Evolutionary conservation across 1,284 basidiomycete genomes (phyloP), one percentile per base, ranked within the genome.

Genomic region (Moniliophthora roreri): DNA sequence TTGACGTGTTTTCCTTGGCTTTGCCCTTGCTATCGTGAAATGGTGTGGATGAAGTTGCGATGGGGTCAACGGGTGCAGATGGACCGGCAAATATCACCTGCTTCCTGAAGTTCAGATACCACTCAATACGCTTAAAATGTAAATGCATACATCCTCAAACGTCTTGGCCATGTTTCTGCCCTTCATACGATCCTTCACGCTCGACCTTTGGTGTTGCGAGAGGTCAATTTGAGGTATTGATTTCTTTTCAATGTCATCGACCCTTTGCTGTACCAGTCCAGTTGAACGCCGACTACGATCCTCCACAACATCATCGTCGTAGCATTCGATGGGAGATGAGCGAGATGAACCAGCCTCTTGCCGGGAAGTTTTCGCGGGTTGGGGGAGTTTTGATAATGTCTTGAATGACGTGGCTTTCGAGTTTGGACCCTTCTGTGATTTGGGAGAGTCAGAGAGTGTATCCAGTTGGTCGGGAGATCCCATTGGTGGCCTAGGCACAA

Each of bases 41-140:
- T 21, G 42, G n/a, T 11, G 50, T 49, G 3, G 47, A 23, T 13
- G 53, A 40, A 9, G 53, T 55, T 35, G 53, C 53, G 26, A 51
- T 28, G 7, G 53, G 28, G 35, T 55, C 53, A 18, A 32, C n/a
- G 28, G 23, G 20, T 26, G 18, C 18, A 38, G 5, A 24, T 9
- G 15, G 35, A 34, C 16, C 16, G 39, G 39, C 16, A 9, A 16
- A 2, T 16, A 16, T n/a, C n/a, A n/a, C n/a, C 16, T 40, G 39
- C 10, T 18, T 10, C 10, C 9, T 18, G n/a, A 46, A n/a, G n/a
- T n/a, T n/a, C n/a, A n/a, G n/a, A n/a, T n/a, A n/a, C n/a, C n/a
- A n/a, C n/a, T n/a, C 15, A 1, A 46, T 46, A 9, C 24, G 13
- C 9, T 11, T 26, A 46, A 13, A 46, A 38, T 6, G 20, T 15